phyloP scores from a whole-genome alignment of 2,329 filamentous ascomycete genomes.

The Talaromyces piceae region DNA sequence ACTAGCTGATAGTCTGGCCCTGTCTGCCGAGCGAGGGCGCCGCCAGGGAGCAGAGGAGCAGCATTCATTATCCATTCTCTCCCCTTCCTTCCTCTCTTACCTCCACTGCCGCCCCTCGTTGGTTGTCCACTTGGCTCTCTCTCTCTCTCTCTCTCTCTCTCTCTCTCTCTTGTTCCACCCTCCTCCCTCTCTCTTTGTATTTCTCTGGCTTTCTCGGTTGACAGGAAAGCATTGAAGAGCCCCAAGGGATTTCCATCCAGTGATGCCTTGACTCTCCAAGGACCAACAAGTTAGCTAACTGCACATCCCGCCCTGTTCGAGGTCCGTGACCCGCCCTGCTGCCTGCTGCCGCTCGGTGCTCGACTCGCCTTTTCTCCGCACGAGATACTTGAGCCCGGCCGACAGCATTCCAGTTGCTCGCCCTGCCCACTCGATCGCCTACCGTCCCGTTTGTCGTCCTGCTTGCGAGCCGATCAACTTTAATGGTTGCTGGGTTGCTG shows the following conservation, averaged over 20 bases:
- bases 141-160: neutral
- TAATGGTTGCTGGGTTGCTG: constrained; percentile 30
- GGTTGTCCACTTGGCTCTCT: neutral
- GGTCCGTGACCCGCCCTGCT: constrained; percentile 9
- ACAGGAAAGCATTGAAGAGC: neutral
- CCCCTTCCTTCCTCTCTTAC: neutral
- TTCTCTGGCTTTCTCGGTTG: neutral
- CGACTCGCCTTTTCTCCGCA: constrained; percentile 13
- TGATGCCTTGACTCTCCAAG: constrained; percentile 9
- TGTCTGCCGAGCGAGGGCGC: neutral
- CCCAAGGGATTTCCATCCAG: neutral
- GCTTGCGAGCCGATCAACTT: constrained; percentile 18
- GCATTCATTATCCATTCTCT: neutral
- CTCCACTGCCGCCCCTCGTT: neutral
- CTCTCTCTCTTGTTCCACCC: neutral
- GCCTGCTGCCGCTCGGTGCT: constrained; percentile 13
- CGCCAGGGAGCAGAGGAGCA: neutral
- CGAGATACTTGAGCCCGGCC: constrained; percentile 16
- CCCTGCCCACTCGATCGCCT: constrained; percentile 12
- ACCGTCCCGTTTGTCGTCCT: constrained; percentile 27
- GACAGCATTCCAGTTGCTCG: constrained; percentile 22
- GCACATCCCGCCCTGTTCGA: neutral
- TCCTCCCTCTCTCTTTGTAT: neutral
- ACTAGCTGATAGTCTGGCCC: too few species aligned
- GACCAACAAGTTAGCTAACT: too few species aligned